Conservation (phyloP, 2,329 filamentous ascomycete species). For the Fusarium anthophilum region DNA sequence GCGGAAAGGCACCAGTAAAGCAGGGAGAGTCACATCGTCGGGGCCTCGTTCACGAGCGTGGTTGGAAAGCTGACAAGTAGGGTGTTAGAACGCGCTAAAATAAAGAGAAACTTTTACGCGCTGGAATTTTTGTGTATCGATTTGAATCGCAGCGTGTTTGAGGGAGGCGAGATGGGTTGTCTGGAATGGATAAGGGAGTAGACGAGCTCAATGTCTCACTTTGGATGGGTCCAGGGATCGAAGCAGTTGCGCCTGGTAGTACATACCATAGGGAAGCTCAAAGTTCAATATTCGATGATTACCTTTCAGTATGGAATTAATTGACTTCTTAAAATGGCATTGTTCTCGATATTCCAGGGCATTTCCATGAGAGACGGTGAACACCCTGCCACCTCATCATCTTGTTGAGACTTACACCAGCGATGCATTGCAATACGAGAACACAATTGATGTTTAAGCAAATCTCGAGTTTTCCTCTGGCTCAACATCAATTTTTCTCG, state of each 20-base stretch:
- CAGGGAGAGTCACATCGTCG: conserved; percentile 5
- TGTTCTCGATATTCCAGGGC: too few relatives aligned
- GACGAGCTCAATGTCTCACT: conserved; percentile 31
- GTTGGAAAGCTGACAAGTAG: neutral
- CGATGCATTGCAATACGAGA: neutral
- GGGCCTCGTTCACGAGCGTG: conserved; percentile 1
- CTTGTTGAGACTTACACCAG: too few relatives aligned
- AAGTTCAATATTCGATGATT: neutral
- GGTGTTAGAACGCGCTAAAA: conserved; percentile 2
- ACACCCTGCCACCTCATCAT: neutral
- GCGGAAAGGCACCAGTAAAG: conserved; percentile 3
- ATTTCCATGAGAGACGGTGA: neutral
- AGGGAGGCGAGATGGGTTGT: conserved; percentile 12
- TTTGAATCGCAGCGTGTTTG: neutral
- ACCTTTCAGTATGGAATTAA: neutral
- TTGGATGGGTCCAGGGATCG: neutral
- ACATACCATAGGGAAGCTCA: accelerated
- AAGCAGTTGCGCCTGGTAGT: neutral
- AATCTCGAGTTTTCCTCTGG: accelerated
- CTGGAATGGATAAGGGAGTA: conserved; percentile 32
- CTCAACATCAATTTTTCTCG: accelerated
- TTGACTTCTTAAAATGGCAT: neutral
- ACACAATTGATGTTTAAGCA: neutral
- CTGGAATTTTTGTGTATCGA: conserved; percentile 1
- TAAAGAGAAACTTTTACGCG: neutral